phyloP scores from a whole-genome alignment of 2,329 filamentous ascomycete species.

The Phyllachora maydis region DNA sequence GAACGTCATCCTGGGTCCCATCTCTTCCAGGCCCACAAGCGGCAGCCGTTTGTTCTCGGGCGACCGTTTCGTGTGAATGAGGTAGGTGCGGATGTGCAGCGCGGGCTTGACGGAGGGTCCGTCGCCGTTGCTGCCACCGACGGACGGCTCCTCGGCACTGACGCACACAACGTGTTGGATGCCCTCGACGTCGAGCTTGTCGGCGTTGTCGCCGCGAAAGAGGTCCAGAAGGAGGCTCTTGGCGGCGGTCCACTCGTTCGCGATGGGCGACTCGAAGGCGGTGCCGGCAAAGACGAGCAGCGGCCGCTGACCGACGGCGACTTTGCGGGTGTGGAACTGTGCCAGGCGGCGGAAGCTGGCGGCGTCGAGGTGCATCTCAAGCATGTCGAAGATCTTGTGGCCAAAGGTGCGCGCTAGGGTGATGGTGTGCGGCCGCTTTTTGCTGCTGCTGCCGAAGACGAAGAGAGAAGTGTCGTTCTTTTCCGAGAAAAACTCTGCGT shows the following conservation, averaged over 20 bases:
- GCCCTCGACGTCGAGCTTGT: conserved; percentile 85
- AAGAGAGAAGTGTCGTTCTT: conserved; percentile 88
- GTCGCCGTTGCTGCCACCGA: conserved; percentile 11
- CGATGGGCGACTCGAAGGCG: conserved; percentile 64
- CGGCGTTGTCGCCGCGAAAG: conserved; percentile 61
- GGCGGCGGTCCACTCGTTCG: conserved; percentile 63
- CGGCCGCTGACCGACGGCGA: conserved; percentile 67
- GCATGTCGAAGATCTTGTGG: conserved; percentile 82
- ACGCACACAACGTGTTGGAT: conserved; percentile 79
- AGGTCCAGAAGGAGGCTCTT: conserved; percentile 81
- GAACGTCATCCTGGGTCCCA: conserved; percentile 87
- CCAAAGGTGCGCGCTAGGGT: conserved; percentile 69
- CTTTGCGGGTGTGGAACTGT: conserved; percentile 59
- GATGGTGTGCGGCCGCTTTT: conserved; percentile 87
- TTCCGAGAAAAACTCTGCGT: conserved; percentile 90
- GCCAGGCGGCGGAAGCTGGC: conserved; percentile 47
- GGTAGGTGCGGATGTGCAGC: conserved; percentile 59
- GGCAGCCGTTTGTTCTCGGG: conserved; percentile 79
- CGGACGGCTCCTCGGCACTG: conserved; percentile 43
- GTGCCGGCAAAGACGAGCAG: conserved; percentile 82
- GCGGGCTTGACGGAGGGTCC: conserved; percentile 24
- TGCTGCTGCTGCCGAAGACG: conserved; percentile 67
- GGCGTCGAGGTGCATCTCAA: conserved; percentile 69
- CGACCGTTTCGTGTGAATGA: conserved; percentile 68
- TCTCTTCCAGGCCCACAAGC: conserved; percentile 83